phyloP scores from a whole-genome alignment of 176 grass and related monocot genomes.

The Oryza nivara region DNA sequence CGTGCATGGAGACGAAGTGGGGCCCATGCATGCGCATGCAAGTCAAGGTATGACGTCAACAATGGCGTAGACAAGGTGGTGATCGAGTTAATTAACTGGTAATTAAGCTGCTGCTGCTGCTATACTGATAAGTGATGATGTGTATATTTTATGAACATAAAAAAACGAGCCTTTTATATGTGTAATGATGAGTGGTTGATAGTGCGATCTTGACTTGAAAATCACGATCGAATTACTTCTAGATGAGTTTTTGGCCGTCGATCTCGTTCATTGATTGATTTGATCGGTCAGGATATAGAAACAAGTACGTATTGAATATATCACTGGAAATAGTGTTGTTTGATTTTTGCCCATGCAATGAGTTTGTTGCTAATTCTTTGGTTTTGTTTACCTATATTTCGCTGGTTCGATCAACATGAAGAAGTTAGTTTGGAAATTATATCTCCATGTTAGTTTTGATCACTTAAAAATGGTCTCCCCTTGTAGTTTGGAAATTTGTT shows the following conservation, averaged over 20 bases:
- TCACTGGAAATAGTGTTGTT: not conserved
- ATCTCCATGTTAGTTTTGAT: no score
- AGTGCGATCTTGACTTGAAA: conserved; percentile 11
- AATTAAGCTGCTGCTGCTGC: conserved; percentile 26
- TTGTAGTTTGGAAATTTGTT: no score
- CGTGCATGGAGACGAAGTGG: conserved; percentile 36
- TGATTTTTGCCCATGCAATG: not conserved
- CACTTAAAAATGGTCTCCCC: no score
- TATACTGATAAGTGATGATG: conserved; percentile 33
- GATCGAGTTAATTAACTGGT: conserved; percentile 13
- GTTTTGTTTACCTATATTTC: no score
- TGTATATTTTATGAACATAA: conserved; percentile 66
- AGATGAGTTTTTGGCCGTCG: conserved; percentile 8
- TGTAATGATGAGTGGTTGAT: conserved; percentile 17
- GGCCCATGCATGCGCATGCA: not conserved
- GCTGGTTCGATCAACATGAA: no score
- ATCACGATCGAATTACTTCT: not conserved
- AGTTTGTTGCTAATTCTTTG: no score
- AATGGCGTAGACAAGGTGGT: not conserved
- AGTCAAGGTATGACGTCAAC: conserved; percentile 24
- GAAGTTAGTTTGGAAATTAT: no score
- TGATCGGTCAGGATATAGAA: not conserved
- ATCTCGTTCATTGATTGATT: not conserved
- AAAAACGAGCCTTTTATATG: not conserved
- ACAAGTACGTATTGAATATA: not conserved